Evolutionary conservation across 2,329 filamentous ascomycete species (phyloP).

Genomic region (Fusarium ramigenum): DNA sequence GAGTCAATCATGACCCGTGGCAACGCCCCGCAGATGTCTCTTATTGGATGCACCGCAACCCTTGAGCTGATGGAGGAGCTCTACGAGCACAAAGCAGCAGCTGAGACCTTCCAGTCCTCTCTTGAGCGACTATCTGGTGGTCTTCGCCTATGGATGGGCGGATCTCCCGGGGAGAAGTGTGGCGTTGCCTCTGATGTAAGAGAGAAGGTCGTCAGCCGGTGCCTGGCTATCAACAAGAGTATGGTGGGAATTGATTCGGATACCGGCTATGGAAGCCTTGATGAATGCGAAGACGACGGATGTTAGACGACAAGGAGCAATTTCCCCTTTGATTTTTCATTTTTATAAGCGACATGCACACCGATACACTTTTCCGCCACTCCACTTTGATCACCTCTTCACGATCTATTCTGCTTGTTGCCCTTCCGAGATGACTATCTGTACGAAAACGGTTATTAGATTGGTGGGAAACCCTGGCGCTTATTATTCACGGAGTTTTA

Average conservation of each 20-base stretch:
- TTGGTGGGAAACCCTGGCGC: slow-evolving; percentile 24
- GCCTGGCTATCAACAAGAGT: slow-evolving; percentile 64
- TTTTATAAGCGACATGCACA: slow-evolving; percentile 11
- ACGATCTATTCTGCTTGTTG: slow-evolving; percentile 4
- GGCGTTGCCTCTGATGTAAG: slow-evolving; percentile 63
- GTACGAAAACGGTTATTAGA: slow-evolving; percentile 45
- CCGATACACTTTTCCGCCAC: slow-evolving; percentile 3
- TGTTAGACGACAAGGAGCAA: slow-evolving; percentile 33
- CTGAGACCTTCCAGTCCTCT: slow-evolving; percentile 56
- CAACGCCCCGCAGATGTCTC: slow-evolving; percentile 56
- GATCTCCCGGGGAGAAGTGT: slow-evolving; percentile 59
- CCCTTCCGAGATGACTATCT: slow-evolving; percentile 35
- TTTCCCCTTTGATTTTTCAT: background rate
- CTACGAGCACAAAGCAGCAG: slow-evolving; percentile 56
- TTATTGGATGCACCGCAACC: slow-evolving; percentile 68
- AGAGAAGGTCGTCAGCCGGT: slow-evolving; percentile 63
- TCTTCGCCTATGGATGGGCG: slow-evolving; percentile 70
- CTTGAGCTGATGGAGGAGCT: slow-evolving; percentile 67
- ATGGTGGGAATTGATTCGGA: slow-evolving; percentile 69
- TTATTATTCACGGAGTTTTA: slow-evolving; percentile 36
- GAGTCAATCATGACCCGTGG: slow-evolving; percentile 58
- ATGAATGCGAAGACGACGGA: slow-evolving; percentile 55
- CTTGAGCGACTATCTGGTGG: slow-evolving; percentile 67
- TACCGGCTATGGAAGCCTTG: slow-evolving; percentile 68
- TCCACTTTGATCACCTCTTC: slow-evolving; percentile 27